Percentiles rank a stretch among this genome's conserved stretches.
These are phyloP conservation scores for Peronospora tabacina DNA, from an alignment of 352 stramenopile species.

Conservation along the genomic window DNA sequence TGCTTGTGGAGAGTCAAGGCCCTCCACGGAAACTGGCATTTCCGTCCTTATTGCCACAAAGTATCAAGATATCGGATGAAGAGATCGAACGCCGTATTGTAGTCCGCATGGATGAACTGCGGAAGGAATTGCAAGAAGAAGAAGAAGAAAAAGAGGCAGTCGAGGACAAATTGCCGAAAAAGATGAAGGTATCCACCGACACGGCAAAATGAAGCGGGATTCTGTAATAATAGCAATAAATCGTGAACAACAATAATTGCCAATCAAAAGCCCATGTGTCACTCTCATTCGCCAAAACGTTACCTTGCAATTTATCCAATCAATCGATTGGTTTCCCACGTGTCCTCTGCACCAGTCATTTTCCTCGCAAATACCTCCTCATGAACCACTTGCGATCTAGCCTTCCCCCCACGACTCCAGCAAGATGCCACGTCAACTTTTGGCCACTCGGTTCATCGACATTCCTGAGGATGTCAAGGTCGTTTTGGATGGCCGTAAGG, in stretches of 20 bases:
- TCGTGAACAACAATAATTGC: constrained; percentile 5
- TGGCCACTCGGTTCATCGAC: constrained; percentile 89
- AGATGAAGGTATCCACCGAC: background rate
- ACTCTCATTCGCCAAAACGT: too few relatives aligned
- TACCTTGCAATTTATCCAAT: background rate
- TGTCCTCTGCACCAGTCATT: constrained; percentile 22
- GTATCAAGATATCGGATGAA: constrained; percentile 60
- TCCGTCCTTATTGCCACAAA: constrained; percentile 61
- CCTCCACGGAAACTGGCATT: constrained; percentile 50
- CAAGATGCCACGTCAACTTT: constrained; percentile 83
- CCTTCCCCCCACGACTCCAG: constrained; percentile 38
- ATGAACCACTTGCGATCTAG: constrained; percentile 60
- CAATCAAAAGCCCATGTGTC: too few relatives aligned
- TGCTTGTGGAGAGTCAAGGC: constrained; percentile 54
- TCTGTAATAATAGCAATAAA: background rate
- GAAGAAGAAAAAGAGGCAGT: constrained; percentile 13
- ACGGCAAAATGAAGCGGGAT: constrained; percentile 4
- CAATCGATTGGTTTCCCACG: background rate
- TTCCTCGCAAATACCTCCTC: too few relatives aligned
- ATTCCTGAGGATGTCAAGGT: constrained; percentile 93
- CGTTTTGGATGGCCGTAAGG: constrained; percentile 89
- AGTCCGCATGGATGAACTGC: constrained; percentile 61
- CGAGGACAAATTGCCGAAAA: constrained; percentile 1
- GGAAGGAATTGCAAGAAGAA: constrained; percentile 28
- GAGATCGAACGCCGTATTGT: constrained; percentile 75